These are phyloP conservation scores for Nemania bipapillata DNA, from an alignment of 2,329 filamentous ascomycete genomes.

Conservation along the genomic window DNA sequence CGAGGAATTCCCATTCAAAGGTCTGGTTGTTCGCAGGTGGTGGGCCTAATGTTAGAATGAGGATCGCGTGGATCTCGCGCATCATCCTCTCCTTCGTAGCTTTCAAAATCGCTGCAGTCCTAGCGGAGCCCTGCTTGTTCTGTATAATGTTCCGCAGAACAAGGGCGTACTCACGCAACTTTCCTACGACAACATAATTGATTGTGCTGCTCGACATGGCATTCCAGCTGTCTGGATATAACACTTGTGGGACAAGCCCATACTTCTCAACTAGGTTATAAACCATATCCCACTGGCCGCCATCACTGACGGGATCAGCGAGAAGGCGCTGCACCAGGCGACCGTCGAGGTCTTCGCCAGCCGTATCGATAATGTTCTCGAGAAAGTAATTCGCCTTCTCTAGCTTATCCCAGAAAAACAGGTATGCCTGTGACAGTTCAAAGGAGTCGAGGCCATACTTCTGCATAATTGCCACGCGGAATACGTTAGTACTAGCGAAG, in stretches of 20 bases:
- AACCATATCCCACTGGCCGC: conserved; percentile 93
- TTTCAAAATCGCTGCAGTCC: conserved; percentile 55
- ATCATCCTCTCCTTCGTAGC: conserved; percentile 77
- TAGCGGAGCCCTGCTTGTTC: conserved; percentile 45
- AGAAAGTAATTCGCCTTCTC: conserved; percentile 93
- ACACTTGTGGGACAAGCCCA: conserved; percentile 81
- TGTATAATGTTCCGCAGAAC: conserved; percentile 69
- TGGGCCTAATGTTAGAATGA: conserved; percentile 84
- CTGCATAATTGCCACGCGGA: conserved; percentile 88
- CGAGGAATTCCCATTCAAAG: conserved; percentile 85
- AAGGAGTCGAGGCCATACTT: conserved; percentile 80
- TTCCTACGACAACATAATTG: conserved; percentile 80
- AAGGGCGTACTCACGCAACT: conserved; percentile 87
- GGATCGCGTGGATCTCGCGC: conserved; percentile 79
- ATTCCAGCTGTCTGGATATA: conserved; percentile 86
- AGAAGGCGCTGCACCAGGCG: conserved; percentile 78
- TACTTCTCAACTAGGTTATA: conserved; percentile 88
- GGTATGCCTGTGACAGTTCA: conserved; percentile 86
- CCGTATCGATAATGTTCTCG: conserved; percentile 82
- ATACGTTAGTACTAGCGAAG: conserved; percentile 90
- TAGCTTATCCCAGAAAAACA: conserved; percentile 95
- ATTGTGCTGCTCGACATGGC: conserved; percentile 76
- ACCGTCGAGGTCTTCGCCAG: conserved; percentile 74
- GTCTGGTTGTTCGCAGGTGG: conserved; percentile 74
- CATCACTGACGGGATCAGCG: conserved; percentile 76